Percentiles rank a stretch among this genome's conserved stretches.
phyloP scores from a whole-genome alignment of 2,329 filamentous ascomycete genomes.

The Zymoseptoria tritici region DNA sequence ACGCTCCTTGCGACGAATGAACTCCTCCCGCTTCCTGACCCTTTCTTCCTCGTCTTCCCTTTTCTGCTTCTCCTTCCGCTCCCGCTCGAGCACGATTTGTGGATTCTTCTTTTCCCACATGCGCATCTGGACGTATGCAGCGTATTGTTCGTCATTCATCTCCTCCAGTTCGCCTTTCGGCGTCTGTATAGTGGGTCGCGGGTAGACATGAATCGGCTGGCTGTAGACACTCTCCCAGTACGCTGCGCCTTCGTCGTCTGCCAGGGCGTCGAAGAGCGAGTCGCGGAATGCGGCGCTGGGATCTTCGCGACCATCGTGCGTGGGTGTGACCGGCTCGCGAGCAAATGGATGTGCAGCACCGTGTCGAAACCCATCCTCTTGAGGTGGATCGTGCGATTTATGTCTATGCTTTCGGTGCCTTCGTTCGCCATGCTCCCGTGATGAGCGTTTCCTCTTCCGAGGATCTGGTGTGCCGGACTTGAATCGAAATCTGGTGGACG shows the following conservation, averaged over 20 bases:
- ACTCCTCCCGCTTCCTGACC: constrained; percentile 30
- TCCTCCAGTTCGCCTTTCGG: constrained; percentile 57
- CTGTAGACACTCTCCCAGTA: constrained; percentile 98
- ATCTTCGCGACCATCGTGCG: constrained; percentile 39
- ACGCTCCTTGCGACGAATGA: constrained; percentile 34
- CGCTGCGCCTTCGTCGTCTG: constrained; percentile 87
- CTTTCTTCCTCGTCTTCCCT: constrained; percentile 39
- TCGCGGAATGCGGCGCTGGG: constrained; percentile 77
- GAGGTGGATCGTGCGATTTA: constrained; percentile 5
- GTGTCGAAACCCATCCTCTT: constrained; percentile 1
- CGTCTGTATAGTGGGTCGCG: constrained; percentile 55
- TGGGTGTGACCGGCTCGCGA: constrained; percentile 22
- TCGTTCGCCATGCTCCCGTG: constrained; percentile 1
- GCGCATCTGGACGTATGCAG: constrained; percentile 69
- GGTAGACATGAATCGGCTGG: constrained; percentile 81
- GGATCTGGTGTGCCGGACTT: constrained; percentile 20
- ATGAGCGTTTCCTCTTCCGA: constrained; percentile 18
- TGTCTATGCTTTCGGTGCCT: constrained; percentile 9
- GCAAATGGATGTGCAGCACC: constrained; percentile 28
- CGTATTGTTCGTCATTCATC: constrained; percentile 93
- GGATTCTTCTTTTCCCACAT: constrained; percentile 97
- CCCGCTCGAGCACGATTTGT: constrained; percentile 70
- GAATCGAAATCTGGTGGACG: constrained; percentile 25
- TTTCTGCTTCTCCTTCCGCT: constrained; percentile 50
- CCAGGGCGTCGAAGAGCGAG: constrained; percentile 92